phyloP scores from a whole-genome alignment of 495 filamentous ascomycete species.

The Lindgomyces ingoldianus region DNA sequence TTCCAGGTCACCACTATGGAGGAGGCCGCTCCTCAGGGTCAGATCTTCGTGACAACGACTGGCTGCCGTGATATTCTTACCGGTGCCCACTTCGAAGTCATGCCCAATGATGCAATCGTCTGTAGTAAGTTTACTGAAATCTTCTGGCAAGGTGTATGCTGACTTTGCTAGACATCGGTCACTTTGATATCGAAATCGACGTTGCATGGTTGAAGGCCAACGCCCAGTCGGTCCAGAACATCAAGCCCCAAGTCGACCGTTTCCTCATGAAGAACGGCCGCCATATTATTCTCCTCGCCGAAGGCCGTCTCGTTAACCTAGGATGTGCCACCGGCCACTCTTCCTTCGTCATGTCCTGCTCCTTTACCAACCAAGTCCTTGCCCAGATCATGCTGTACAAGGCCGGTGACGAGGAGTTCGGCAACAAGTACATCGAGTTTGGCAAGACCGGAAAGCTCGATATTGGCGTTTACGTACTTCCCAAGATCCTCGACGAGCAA shows the following conservation, averaged over 20 bases:
- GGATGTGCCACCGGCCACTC: conserved; percentile 99
- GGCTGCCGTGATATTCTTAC: conserved; percentile 97
- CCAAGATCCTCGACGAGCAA: conserved; percentile 98
- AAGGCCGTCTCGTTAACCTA: conserved; percentile 98
- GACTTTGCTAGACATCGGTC: conserved; percentile 77
- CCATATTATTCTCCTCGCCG: conserved; percentile 96
- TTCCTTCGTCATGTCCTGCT: conserved; percentile 99
- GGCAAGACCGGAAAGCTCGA: conserved; percentile 86
- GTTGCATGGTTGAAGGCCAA: conserved; percentile 99
- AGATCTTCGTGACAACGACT: conserved; percentile 99
- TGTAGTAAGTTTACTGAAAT: conserved; percentile 67
- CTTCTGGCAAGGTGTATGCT: not conserved
- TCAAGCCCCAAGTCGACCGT: conserved; percentile 99
- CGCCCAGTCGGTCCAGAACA: conserved; percentile 87
- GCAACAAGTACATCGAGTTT: conserved; percentile 93
- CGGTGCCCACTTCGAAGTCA: conserved; percentile 89
- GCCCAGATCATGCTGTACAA: conserved; percentile 99
- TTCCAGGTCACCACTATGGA: conserved; percentile 98
- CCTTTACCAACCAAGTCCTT: conserved; percentile 99
- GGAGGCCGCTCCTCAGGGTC: conserved; percentile 79
- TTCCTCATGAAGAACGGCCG: conserved; percentile 91
- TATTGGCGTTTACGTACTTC: conserved; percentile 92
- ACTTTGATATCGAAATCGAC: conserved; percentile 99
- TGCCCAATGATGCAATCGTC: conserved; percentile 98
- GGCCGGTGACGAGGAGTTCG: conserved; percentile 81